Base-by-base conservation (phyloP, 2,329 filamentous ascomycete genomes). In the Beauveria sp. region DNA sequence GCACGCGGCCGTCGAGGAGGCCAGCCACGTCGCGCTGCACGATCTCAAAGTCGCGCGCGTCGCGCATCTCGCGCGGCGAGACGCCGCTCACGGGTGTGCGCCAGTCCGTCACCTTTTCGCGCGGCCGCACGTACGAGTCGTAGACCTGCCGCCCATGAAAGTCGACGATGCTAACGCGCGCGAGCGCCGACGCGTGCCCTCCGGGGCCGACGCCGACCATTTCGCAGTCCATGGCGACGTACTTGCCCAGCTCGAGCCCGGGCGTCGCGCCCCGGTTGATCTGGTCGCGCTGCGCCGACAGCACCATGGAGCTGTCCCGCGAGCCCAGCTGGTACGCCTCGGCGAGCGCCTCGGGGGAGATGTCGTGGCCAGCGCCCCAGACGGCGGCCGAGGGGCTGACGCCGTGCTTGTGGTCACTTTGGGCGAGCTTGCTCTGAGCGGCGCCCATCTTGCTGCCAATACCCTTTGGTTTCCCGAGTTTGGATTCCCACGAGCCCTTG, bases 101-200 rank as follows among this genome's bases (percentile, higher is more conserved):
- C 88, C 93, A 99, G 74, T 99, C 90, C 16, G 89, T 92, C 2
- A 99, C 90, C 60, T 78, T 79, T 69, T 92, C 87, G 63, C 86
- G 85, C 0, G 91, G 89, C 59, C 84, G 83, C 10, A 98, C 95
- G 70, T 89, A 98, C 14, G 90, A 93, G 77, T 99, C 95, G 81
- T 98, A 97, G 51, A 99, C 78, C 73, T 96, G 91, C 30, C 89
- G 84, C 20, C 93, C 93, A 71, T 97, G 91, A 74, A 93, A 99
- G 74, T 98, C 96, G 67, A 97, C 93, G 18, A 96, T 78, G 70
- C 90, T 96, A 60, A 93, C 91, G 52, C 95, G 85, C 1, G 95
- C 95, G 50, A 99, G 83, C 0, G 86, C 86, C 42, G 91, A 92
- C 70, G 86, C 83, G 65, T 87, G 80, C 24, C 85, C 83, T 56